Conservation (phyloP, 257 asterid species). For the Nicotiana attenuata region DNA sequence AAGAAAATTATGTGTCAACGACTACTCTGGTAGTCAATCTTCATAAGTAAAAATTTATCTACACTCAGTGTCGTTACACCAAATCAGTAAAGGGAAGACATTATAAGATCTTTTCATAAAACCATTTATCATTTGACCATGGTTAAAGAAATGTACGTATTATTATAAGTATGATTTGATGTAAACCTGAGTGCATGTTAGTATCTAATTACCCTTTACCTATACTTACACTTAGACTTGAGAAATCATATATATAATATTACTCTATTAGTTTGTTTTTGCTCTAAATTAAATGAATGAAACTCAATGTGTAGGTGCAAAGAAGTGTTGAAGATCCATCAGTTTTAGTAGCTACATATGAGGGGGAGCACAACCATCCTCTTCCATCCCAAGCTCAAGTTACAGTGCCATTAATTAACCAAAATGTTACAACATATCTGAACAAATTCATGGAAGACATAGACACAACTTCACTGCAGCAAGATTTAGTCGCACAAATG, state of each 20-base stretch:
- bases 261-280: background rate
- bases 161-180: too few species aligned
- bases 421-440: conserved; percentile 16
- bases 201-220: too few species aligned
- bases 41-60: too few species aligned
- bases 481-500: conserved; percentile 53
- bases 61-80: too few species aligned
- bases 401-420: conserved; percentile 13
- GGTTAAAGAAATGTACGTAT: too few species aligned
- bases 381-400: conserved; percentile 29
- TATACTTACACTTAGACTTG: background rate
- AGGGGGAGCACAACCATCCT: conserved; percentile 72
- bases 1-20: background rate
- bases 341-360: conserved; percentile 58
- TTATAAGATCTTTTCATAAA: too few species aligned
- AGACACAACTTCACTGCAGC: conserved; percentile 26
- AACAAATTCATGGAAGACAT: conserved; percentile 19
- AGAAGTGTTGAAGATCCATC: conserved; percentile 59
- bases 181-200: too few species aligned
- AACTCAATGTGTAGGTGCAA: conserved; percentile 47
- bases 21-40: too few species aligned
- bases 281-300: background rate
- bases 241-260: background rate
- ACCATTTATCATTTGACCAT: too few species aligned
- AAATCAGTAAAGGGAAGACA: too few species aligned